phyloP scores from a whole-genome alignment of 2,329 filamentous ascomycete genomes.

The Beauveria scarabaeidicola region DNA sequence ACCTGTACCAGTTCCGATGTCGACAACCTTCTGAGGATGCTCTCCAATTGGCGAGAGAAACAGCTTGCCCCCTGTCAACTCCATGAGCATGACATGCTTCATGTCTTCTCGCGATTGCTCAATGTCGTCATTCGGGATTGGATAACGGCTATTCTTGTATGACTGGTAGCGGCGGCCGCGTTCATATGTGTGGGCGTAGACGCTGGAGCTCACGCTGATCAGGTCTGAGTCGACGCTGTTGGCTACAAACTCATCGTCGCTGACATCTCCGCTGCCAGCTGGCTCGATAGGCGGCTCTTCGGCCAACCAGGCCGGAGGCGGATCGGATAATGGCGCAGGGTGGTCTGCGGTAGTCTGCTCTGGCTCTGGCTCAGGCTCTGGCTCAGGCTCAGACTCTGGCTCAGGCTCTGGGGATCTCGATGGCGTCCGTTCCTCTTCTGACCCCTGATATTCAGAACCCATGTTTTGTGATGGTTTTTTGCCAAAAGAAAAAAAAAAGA shows the following conservation, averaged over 20 bases:
- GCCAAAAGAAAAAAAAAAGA: not conserved
- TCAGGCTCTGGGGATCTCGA: not conserved
- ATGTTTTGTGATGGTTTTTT: not conserved
- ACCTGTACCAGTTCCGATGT: constrained; percentile 39
- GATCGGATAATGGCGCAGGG: not conserved
- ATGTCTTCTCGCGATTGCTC: constrained; percentile 39
- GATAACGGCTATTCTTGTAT: constrained; percentile 35
- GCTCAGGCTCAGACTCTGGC: not conserved
- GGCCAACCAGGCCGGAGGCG: not conserved
- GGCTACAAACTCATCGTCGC: constrained; percentile 8
- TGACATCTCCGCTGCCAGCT: constrained; percentile 1
- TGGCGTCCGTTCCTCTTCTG: not conserved
- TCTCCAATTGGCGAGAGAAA: constrained; percentile 32
- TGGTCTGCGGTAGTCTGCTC: not conserved
- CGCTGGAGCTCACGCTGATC: constrained; percentile 21
- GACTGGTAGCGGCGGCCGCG: constrained; percentile 34
- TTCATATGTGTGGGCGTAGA: constrained; percentile 25
- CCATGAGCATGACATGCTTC: constrained; percentile 36
- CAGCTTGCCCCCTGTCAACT: constrained; percentile 33
- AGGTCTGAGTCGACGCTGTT: constrained; percentile 6
- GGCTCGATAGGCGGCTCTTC: constrained; percentile 4
- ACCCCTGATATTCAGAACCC: not conserved
- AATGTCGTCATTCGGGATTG: constrained; percentile 36
- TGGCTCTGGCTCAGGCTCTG: not conserved
- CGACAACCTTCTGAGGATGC: constrained; percentile 34